A percentile compares a stretch with the other conserved stretches of the same genome.
phyloP scores from a whole-genome alignment of 495 filamentous ascomycete species.

The Tricharina praecox region DNA sequence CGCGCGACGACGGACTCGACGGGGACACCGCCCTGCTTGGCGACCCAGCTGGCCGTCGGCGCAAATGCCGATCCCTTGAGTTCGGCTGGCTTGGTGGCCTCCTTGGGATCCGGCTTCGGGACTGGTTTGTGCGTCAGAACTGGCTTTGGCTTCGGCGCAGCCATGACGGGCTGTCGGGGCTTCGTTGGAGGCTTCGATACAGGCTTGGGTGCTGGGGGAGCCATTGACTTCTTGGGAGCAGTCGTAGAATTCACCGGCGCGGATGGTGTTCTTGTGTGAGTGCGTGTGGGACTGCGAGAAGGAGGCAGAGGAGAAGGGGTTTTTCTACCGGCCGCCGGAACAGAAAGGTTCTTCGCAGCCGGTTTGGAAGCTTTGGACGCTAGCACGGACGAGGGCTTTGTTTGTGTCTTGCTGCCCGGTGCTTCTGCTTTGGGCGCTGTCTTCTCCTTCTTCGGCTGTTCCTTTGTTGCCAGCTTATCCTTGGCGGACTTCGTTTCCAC shows the following conservation, averaged over 20 bases:
- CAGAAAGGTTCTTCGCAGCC: neutral
- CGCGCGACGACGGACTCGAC: neutral
- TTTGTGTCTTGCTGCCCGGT: neutral
- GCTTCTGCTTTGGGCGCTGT: slow-evolving; percentile 2
- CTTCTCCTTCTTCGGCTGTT: slow-evolving; percentile 7
- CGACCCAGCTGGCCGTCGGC: slow-evolving; percentile 15
- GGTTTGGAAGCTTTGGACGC: slow-evolving; percentile 10
- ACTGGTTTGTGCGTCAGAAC: slow-evolving; percentile 10
- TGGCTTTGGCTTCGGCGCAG: slow-evolving; percentile 10
- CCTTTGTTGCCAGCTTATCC: slow-evolving; percentile 2
- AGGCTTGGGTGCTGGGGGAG: slow-evolving; percentile 13
- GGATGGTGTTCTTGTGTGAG: neutral
- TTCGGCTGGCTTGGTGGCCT: slow-evolving; percentile 18
- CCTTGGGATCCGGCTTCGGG: slow-evolving; percentile 12
- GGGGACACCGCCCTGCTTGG: slow-evolving; percentile 8
- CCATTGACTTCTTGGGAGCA: slow-evolving; percentile 12
- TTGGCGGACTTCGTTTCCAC: neutral
- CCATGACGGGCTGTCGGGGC: slow-evolving; percentile 7
- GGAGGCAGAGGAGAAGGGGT: neutral
- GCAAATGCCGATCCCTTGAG: slow-evolving; percentile 22
- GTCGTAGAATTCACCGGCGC: slow-evolving; percentile 1
- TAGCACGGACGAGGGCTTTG: slow-evolving; percentile 3
- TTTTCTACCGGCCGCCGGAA: neutral
- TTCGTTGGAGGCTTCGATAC: slow-evolving; percentile 16
- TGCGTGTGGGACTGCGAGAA: too few relatives aligned